Evolutionary conservation across 768 basidiomycete genomes (phyloP), one percentile per base, ranked within the genome.

Genomic region (Lactarius quietus): DNA sequence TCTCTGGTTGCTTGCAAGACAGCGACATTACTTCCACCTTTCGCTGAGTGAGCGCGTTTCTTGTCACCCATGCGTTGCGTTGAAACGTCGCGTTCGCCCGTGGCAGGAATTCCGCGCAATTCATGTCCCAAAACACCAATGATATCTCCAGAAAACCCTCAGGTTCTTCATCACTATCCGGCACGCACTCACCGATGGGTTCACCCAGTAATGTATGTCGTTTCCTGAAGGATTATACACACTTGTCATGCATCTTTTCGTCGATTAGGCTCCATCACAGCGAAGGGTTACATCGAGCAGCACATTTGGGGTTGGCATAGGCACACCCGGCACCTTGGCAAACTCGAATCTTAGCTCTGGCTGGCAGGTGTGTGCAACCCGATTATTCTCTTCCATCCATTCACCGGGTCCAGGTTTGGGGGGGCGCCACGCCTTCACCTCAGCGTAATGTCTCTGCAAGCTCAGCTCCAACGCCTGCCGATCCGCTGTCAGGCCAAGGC

Each of bases 121-220:
- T 58, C 65, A 76, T 76, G 75, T 72, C 75, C 52, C 71, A 64
- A 61, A 69, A 68, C 67, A 71, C 76, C 72, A 69, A 74, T 74
- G 76, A 76, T 35, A 53, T 69, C 35, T 63, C 86, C 28, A 84
- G 86, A 72, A 88, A 89, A 71, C 85, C 86, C 48, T 88, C 89
- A 38, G 84, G 82, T 62, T 87, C 88, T 31, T 86, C 88, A n/a
- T 82, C 83, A 20, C 86, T 83, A 65, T 88, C 88, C 56, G 78
- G 80, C 54, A 79, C 81, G 35, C 87, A 83, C 70, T 89, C 89
- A 3, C 87, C 89, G 0, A 77, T 84, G 43, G 77, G 78, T 56
- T 85, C 88, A 28, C 85, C 87, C 23, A 79, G 77, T 70, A 82
- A 82, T 73, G 88, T 89, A 73, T 66, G 81, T 76, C 20, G 6